A percentile compares a stretch with the other conserved stretches of the same genome.
phyloP scores from a whole-genome alignment of 345 rosid species.

The Rhodamnia argentea region DNA sequence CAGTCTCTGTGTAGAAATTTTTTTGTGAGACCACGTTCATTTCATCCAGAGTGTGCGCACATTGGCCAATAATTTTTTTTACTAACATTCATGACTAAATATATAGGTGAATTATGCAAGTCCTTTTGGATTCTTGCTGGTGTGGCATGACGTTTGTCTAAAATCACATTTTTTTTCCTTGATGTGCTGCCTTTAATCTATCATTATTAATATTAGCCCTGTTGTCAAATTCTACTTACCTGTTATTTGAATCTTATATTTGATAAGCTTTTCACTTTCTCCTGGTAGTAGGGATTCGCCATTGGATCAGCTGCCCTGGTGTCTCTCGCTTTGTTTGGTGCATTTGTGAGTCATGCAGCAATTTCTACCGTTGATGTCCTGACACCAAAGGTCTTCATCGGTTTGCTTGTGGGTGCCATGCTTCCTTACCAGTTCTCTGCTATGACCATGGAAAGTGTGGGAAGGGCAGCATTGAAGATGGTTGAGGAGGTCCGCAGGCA shows the following conservation, averaged over 20 bases:
- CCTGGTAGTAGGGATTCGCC: conserved; percentile 12
- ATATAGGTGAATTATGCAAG: background rate
- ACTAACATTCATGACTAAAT: background rate
- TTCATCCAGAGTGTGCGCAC: background rate
- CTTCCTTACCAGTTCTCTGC: conserved; percentile 29
- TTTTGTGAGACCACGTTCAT: background rate
- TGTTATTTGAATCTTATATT: background rate
- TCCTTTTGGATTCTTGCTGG: background rate
- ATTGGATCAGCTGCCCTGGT: conserved; percentile 34
- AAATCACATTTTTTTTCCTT: background rate
- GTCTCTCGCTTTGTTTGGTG: conserved; percentile 26
- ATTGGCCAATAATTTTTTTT: background rate
- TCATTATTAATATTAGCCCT: background rate
- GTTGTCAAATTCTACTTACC: background rate
- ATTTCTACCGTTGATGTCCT: conserved; percentile 22
- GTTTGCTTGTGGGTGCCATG: conserved; percentile 27
- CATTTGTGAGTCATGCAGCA: conserved; percentile 26
- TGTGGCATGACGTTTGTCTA: background rate
- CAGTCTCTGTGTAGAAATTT: background rate
- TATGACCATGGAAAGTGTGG: conserved; percentile 35
- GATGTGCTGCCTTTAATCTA: background rate
- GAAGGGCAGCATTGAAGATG: conserved; percentile 25
- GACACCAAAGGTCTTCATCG: conserved; percentile 24
- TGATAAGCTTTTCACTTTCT: background rate
- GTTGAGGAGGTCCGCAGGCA: conserved; percentile 24